Conservation (phyloP, 305 asterid species). For the Solanum hybrid region DNA sequence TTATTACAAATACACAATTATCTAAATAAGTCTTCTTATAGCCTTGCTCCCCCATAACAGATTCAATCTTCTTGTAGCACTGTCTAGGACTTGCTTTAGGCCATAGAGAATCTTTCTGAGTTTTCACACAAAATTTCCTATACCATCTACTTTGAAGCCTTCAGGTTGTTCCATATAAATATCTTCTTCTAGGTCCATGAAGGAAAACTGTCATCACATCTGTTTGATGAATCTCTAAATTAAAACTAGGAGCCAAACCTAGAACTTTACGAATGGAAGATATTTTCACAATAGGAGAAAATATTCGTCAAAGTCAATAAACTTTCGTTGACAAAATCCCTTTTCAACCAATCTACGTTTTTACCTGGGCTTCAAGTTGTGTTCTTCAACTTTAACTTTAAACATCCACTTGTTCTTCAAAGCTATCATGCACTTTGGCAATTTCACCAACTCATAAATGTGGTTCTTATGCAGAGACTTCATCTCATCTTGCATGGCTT, state of each 20-base stretch:
- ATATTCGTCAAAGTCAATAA: neutral
- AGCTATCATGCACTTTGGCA: neutral
- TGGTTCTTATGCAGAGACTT: neutral
- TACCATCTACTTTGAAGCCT: neutral
- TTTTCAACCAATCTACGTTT: neutral
- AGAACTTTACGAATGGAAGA: neutral
- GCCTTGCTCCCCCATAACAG: neutral
- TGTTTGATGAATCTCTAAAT: neutral
- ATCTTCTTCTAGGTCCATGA: neutral
- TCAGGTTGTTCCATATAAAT: neutral
- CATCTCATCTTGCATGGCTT: neutral
- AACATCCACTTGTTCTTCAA: neutral
- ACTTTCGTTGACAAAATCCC: neutral
- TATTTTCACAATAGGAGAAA: neutral
- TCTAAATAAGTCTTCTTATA: neutral
- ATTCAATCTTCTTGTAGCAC: neutral
- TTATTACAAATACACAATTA: neutral
- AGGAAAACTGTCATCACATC: neutral
- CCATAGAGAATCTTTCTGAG: neutral
- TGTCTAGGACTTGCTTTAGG: neutral
- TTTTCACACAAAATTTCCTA: neutral
- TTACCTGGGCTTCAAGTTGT: neutral
- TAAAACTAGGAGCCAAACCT: neutral
- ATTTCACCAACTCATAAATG: neutral
- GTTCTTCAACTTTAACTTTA: neutral